These are phyloP conservation scores for Pichia phayaonensis DNA, from an alignment of 805 yeast genomes.

Conservation along the genomic window DNA sequence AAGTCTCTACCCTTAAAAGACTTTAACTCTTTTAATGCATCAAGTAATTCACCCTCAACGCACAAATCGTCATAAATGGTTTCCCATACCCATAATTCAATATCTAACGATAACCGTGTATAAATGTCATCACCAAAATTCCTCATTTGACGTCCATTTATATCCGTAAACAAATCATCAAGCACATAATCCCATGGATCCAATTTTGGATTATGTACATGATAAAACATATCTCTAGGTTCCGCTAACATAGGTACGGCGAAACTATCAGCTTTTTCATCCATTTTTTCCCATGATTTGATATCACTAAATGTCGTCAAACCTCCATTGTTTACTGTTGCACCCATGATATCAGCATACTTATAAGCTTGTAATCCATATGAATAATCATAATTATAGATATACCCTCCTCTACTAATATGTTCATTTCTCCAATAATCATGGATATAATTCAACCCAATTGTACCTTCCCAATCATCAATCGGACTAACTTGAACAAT, in stretches of 20 bases:
- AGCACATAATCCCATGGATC: slow-evolving; percentile 36
- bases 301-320: slow-evolving; percentile 3
- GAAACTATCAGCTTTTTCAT: slow-evolving; percentile 4
- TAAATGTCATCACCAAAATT: slow-evolving; percentile 22
- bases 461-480: slow-evolving; percentile 16
- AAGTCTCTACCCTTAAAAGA: slow-evolving; percentile 18
- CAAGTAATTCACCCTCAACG: slow-evolving; percentile 2
- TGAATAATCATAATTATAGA: slow-evolving; percentile 17
- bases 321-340: slow-evolving; percentile 4
- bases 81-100: slow-evolving; percentile 23
- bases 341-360: slow-evolving; percentile 9
- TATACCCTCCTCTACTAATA: slow-evolving; percentile 10
- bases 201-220: slow-evolving; percentile 44
- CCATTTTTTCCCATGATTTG: slow-evolving; percentile 5
- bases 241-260: slow-evolving; percentile 12
- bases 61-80: slow-evolving; percentile 18
- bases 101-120: slow-evolving; percentile 15
- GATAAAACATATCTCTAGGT: slow-evolving; percentile 28
- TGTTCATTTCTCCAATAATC: slow-evolving; percentile 9
- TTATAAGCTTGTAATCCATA: slow-evolving; percentile 13
- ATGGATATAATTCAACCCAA: slow-evolving; percentile 10
- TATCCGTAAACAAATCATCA: slow-evolving; percentile 15
- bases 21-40: slow-evolving; percentile 10
- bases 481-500: slow-evolving; percentile 26
- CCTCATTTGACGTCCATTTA: slow-evolving; percentile 14